Percentiles rank a stretch among this genome's conserved stretches.
Conservation (phyloP, 2,329 filamentous ascomycete species). For the Fusarium piperis region DNA sequence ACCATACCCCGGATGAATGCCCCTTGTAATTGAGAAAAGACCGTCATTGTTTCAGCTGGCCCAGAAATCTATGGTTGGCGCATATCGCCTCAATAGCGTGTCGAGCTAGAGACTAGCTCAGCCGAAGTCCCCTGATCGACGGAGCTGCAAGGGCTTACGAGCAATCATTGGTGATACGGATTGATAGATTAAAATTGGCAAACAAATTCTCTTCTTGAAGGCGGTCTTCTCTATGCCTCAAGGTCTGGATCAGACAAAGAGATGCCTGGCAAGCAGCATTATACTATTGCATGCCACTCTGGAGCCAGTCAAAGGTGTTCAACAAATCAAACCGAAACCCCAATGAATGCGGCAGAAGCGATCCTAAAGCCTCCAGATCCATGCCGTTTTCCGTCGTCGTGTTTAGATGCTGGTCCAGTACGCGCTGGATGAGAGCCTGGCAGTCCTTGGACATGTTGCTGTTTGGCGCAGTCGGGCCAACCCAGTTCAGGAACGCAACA, state of each 20-base stretch:
- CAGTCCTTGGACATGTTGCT: slow-evolving; percentile 57
- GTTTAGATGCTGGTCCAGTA: slow-evolving; percentile 61
- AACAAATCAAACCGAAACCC: slow-evolving; percentile 59
- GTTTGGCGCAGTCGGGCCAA: slow-evolving; percentile 58
- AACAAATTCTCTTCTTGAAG: neutral
- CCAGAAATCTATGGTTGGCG: neutral
- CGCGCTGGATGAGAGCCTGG: slow-evolving; percentile 58
- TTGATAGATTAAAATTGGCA: neutral
- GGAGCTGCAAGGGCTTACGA: neutral
- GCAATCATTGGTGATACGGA: neutral
- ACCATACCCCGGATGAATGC: neutral
- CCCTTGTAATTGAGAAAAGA: neutral
- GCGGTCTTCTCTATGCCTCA: neutral
- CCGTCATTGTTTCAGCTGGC: neutral
- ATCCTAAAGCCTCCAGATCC: slow-evolving; percentile 41
- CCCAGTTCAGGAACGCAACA: slow-evolving; percentile 61
- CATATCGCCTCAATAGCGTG: slow-evolving; percentile 1
- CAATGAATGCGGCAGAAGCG: slow-evolving; percentile 44
- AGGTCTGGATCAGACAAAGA: neutral
- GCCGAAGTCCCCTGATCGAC: neutral
- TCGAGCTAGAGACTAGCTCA: neutral
- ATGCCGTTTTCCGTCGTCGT: slow-evolving; percentile 32
- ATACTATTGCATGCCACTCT: neutral
- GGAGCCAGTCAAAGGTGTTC: slow-evolving; percentile 53
- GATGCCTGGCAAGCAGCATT: neutral